A percentile compares a stretch with the other conserved stretches of the same genome.
These are phyloP conservation scores for Linum usitatissimum DNA, from an alignment of 345 rosid genomes.

Conservation along the genomic window DNA sequence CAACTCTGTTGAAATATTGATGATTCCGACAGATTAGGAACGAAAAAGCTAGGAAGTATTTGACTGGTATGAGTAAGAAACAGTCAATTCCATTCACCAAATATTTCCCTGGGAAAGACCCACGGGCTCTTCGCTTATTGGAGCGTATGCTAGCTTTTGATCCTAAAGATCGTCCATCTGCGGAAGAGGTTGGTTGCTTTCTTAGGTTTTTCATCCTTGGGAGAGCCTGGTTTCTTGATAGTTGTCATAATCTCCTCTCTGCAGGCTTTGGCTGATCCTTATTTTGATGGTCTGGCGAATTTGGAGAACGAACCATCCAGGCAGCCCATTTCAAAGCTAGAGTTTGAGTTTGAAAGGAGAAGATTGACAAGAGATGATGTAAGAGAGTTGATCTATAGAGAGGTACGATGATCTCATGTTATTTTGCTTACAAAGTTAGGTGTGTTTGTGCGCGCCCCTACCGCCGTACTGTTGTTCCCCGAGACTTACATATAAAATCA, in stretches of 20 bases:
- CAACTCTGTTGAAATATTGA: constrained; percentile 15
- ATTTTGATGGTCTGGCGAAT: constrained; percentile 71
- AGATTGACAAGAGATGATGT: constrained; percentile 72
- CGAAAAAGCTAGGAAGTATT: constrained; percentile 87
- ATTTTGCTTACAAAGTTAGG: constrained; percentile 2
- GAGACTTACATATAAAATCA: constrained; percentile 9
- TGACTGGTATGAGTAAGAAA: constrained; percentile 72
- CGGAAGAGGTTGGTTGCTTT: constrained; percentile 51
- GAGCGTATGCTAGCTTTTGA: constrained; percentile 86
- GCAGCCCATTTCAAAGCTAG: constrained; percentile 74
- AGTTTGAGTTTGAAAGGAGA: constrained; percentile 84
- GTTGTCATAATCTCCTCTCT: constrained; percentile 7
- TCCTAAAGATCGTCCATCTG: constrained; percentile 89
- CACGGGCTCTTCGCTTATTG: constrained; percentile 63
- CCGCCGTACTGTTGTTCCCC: constrained; percentile 10
- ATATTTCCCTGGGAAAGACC: constrained; percentile 18
- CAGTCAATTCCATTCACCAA: constrained; percentile 18
- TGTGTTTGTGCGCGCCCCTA: constrained; percentile 3
- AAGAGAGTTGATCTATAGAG: constrained; percentile 85
- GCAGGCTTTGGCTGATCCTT: constrained; percentile 89
- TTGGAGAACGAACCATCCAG: constrained; percentile 60
- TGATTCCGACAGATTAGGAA: constrained; percentile 63
- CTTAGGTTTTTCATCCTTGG: not conserved
- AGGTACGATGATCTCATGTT: constrained; percentile 33
- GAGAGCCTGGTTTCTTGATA: constrained; percentile 6